Evolutionary conservation across 2,329 filamentous ascomycete species (phyloP).

Genomic region (Calonectria pteridis): DNA sequence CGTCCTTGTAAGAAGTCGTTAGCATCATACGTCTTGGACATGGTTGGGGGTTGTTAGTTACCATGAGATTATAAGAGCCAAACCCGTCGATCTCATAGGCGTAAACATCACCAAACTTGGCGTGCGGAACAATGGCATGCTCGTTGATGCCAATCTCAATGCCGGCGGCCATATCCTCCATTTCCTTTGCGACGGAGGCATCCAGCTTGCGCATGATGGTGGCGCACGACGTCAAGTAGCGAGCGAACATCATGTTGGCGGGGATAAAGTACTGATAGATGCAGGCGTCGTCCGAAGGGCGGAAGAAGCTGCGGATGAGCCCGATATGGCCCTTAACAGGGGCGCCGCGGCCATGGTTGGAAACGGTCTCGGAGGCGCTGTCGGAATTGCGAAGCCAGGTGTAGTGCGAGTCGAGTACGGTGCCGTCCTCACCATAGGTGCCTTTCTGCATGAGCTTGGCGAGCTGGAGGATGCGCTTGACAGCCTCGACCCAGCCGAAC

Average conservation of each 20-base stretch:
- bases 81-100: constrained; percentile 79
- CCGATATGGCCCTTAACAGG: constrained; percentile 85
- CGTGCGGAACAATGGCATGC: constrained; percentile 74
- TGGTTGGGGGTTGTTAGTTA: constrained; percentile 4
- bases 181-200: constrained; percentile 66
- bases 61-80: constrained; percentile 71
- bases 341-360: constrained; percentile 81
- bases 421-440: constrained; percentile 75
- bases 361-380: constrained; percentile 83
- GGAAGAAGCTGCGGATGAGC: constrained; percentile 87
- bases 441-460: constrained; percentile 78
- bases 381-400: constrained; percentile 82
- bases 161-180: constrained; percentile 66
- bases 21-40: background rate
- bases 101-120: constrained; percentile 73
- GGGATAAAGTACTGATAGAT: constrained; percentile 91
- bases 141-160: constrained; percentile 77
- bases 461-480: constrained; percentile 77
- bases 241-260: constrained; percentile 86
- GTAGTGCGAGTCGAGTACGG: constrained; percentile 72
- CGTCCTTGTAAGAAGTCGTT: constrained; percentile 55
- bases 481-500: constrained; percentile 78
- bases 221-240: constrained; percentile 67
- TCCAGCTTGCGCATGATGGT: constrained; percentile 59
- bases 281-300: constrained; percentile 90